These are phyloP conservation scores for Paramecium bursaria DNA, from an alignment of 73 alveolate genomes.

Conservation along the genomic window DNA sequence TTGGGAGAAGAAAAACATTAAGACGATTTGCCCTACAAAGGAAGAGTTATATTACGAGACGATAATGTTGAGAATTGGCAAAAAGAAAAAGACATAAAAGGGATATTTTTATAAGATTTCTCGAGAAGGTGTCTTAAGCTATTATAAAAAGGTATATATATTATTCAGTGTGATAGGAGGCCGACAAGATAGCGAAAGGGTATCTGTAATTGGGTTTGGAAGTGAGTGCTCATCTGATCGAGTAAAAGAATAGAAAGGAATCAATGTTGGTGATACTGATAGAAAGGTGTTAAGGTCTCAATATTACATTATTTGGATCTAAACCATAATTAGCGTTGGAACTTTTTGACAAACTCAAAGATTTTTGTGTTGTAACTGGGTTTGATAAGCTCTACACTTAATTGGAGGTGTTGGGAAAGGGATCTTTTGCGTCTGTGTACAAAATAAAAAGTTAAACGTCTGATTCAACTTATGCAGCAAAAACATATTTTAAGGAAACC, in stretches of 20 bases:
- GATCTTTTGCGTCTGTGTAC: constrained; percentile 69
- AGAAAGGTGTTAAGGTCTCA: constrained; percentile 33
- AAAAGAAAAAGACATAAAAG: constrained; percentile 49
- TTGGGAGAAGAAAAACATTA: constrained; percentile 54
- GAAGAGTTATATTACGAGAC: constrained; percentile 33
- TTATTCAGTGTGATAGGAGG: constrained; percentile 4
- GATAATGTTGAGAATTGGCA: constrained; percentile 51
- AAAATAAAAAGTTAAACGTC: neutral
- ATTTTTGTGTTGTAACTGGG: constrained; percentile 43
- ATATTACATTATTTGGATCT: neutral
- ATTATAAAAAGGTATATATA: constrained; percentile 14
- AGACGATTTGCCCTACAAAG: constrained; percentile 17
- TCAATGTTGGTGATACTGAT: constrained; percentile 9
- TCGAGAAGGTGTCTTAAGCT: constrained; percentile 36
- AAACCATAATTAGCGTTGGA: constrained; percentile 12
- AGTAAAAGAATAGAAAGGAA: constrained; percentile 24
- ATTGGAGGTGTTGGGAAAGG: constrained; percentile 62
- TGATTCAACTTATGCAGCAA: constrained; percentile 46
- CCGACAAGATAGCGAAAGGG: constrained; percentile 58
- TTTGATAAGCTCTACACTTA: constrained; percentile 53
- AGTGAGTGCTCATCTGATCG: constrained; percentile 8
- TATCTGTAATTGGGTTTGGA: constrained; percentile 35
- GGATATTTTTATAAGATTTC: constrained; percentile 53
- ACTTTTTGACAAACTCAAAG: constrained; percentile 29
- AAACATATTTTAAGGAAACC: constrained; percentile 51